Conservation (phyloP, 257 asterid genomes). For the Solanum virginianum region DNA sequence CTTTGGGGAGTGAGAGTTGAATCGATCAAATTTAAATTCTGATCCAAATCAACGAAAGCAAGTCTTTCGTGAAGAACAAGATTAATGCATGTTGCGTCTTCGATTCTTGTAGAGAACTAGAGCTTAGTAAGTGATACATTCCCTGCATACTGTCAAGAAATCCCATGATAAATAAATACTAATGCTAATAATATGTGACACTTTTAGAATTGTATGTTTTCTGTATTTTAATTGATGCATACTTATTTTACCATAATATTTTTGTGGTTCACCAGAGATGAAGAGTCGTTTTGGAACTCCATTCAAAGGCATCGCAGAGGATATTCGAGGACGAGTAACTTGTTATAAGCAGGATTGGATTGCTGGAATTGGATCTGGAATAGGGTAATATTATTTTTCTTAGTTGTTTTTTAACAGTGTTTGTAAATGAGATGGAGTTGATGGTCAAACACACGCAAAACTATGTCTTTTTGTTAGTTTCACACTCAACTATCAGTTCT, state of each 20-base stretch:
- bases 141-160: background rate
- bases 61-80: background rate
- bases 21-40: background rate
- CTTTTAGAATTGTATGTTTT: background rate
- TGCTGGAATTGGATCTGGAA: conserved; percentile 8
- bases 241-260: background rate
- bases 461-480: too few species aligned
- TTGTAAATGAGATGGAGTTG: background rate
- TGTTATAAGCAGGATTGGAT: conserved; percentile 20
- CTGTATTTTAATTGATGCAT: background rate
- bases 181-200: background rate
- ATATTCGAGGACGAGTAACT: conserved; percentile 5
- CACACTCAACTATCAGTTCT: too few species aligned
- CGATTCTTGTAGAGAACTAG: background rate
- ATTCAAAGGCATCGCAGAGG: conserved; percentile 2
- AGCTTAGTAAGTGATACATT: background rate
- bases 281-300: background rate
- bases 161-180: background rate
- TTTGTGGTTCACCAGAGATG: background rate
- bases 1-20: background rate
- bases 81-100: background rate
- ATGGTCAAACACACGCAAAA: too few species aligned
- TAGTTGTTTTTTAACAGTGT: background rate
- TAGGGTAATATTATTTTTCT: background rate
- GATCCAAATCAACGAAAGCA: background rate